These are phyloP conservation scores for Arctium lappa DNA, from an alignment of 129 eudicot species.

Conservation along the genomic window DNA sequence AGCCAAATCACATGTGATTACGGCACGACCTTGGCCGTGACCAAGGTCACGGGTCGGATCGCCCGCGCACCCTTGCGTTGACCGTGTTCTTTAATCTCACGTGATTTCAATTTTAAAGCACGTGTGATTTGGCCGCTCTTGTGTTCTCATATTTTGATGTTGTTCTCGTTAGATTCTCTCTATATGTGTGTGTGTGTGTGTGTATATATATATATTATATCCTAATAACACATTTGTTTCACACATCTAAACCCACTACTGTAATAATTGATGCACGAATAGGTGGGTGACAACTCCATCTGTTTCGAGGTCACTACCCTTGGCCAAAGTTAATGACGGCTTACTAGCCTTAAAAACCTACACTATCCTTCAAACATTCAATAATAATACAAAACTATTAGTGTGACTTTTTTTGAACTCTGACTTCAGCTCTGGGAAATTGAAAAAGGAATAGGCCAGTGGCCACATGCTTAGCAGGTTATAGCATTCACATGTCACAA, in stretches of 20 bases:
- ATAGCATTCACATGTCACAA: neutral
- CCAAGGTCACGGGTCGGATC: too few relatives aligned
- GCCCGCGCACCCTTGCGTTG: neutral
- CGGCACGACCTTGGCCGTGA: too few relatives aligned
- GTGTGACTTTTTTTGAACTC: neutral
- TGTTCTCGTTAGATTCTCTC: neutral
- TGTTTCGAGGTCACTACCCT: constrained; percentile 12
- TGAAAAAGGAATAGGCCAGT: neutral
- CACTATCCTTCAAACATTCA: neutral
- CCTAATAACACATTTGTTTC: neutral
- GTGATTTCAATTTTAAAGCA: neutral
- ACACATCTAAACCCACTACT: neutral
- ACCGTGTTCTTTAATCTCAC: neutral
- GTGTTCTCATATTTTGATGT: neutral
- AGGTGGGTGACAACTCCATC: constrained; percentile 3
- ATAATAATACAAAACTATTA: neutral
- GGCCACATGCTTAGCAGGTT: constrained; percentile 10
- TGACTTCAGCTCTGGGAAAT: neutral
- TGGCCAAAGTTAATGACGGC: neutral
- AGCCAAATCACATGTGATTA: neutral
- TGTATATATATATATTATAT: neutral
- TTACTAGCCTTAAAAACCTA: neutral
- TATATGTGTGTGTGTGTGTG: too few relatives aligned
- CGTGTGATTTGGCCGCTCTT: neutral
- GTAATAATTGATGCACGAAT: neutral